These are phyloP conservation scores for Cavenderia fasciculata DNA, from an alignment of 78 protist genomes.

Conservation along the genomic window DNA sequence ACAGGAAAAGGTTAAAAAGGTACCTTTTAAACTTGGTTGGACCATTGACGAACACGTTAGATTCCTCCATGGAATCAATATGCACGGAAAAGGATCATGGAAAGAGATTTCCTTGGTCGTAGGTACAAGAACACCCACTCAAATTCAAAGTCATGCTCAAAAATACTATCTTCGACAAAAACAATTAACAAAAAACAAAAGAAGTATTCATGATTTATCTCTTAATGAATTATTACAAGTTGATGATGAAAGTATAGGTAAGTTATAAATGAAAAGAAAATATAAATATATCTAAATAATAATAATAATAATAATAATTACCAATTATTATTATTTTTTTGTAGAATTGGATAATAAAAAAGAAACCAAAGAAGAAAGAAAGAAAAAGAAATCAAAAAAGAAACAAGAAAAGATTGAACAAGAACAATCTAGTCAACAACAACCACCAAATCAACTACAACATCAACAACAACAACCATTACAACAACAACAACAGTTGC, in stretches of 20 bases:
- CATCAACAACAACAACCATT: too few relatives aligned
- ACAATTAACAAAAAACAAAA: slow-evolving; percentile 78
- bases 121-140: slow-evolving; percentile 83
- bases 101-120: slow-evolving; percentile 77
- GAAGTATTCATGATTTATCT: slow-evolving; percentile 82
- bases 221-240: slow-evolving; percentile 52
- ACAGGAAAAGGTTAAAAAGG: slow-evolving; percentile 7
- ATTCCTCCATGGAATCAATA: slow-evolving; percentile 75
- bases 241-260: background rate
- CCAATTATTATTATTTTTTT: too few relatives aligned
- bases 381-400: too few relatives aligned
- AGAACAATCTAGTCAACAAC: too few relatives aligned
- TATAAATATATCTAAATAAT: too few relatives aligned
- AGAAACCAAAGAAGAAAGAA: too few relatives aligned
- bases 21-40: slow-evolving; percentile 81
- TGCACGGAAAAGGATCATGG: slow-evolving; percentile 84
- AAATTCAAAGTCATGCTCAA: slow-evolving; percentile 87
- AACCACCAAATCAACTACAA: too few relatives aligned
- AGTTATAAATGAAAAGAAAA: too few relatives aligned
- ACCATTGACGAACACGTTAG: slow-evolving; percentile 81
- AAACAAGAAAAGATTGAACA: too few relatives aligned
- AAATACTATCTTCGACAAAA: slow-evolving; percentile 83
- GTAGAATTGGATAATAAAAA: too few relatives aligned
- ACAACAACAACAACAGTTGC: too few relatives aligned
- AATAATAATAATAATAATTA: too few relatives aligned